Evolutionary conservation across 2,329 filamentous ascomycete species (phyloP), one percentile per base, ranked within the genome.

Genomic region (Fusarium decemcellulare): DNA sequence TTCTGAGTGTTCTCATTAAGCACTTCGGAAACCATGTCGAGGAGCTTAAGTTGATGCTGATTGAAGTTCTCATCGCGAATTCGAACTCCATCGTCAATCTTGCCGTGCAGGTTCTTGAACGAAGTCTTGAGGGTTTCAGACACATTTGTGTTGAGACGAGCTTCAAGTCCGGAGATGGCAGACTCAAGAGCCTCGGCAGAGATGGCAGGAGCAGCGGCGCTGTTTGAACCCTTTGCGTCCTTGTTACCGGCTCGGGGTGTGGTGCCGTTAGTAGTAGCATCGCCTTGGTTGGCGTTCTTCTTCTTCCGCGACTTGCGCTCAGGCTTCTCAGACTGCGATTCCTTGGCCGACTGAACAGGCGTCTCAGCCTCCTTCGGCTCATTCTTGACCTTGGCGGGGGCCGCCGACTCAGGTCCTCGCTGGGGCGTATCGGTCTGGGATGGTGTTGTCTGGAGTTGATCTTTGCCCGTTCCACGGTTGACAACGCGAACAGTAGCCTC

Each of bases 251-350:
- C 75, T 34, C 78, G 81, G 61, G 81, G 71, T 54, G 76, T 71
- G 54, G 77, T 76, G 32, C 82, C 82, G 65, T 85, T 85, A 34
- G 82, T 77, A 59, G 80, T 76, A 57, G 78, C 81, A 65, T 90
- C 89, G 3, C 81, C 81, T 61, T 77, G 74, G 46, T 76, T 76
- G 37, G 81, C 78, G 12, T 77, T 67, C 84, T 94, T 95, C 85
- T 93, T 93, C 83, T 91, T 92, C 40, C 86, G 80, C 36, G 81
- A 76, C 74, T 87, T 89, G 75, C 87, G 87, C 73, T 93, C 92
- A 1, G 81, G 73, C 80, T 90, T 92, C 67, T 92, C 90, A 1
- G 81, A 70, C 54, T 78, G 76, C 23, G 74, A 78, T 63, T 82
- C 80, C 64, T 80, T 81, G 29, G 78, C 75, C 16, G 80, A 77